Conservation (phyloP, 106 monocot species). For the Apostasia shenzhenica region DNA sequence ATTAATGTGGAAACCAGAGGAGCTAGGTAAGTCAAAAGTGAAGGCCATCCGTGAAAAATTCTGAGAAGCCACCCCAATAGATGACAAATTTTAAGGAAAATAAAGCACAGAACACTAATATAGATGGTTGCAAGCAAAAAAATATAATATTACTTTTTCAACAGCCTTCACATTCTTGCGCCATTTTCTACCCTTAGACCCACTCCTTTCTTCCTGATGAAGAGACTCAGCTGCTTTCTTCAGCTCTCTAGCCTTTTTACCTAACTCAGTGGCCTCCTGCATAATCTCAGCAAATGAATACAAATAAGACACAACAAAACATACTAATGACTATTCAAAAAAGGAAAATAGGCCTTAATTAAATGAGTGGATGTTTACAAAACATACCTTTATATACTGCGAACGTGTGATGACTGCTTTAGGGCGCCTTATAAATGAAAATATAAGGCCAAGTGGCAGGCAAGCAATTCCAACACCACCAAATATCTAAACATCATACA, state of each 20-base stretch:
- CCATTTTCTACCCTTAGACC: constrained; percentile 85
- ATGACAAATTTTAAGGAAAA: no score
- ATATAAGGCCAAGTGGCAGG: constrained; percentile 83
- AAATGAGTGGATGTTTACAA: background rate
- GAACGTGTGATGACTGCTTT: constrained; percentile 98
- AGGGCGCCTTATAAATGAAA: constrained; percentile 80
- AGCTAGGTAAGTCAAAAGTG: no score
- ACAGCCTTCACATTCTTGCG: constrained; percentile 95
- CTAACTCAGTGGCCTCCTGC: constrained; percentile 97
- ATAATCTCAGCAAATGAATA: constrained; percentile 8
- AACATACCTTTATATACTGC: constrained; percentile 90
- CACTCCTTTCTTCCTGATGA: constrained; percentile 84
- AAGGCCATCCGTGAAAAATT: no score
- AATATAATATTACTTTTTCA: constrained; percentile 55
- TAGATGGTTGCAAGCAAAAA: background rate
- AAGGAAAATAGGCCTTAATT: background rate
- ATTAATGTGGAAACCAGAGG: no score
- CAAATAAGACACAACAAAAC: background rate
- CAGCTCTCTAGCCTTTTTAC: constrained; percentile 86
- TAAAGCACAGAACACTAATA: background rate
- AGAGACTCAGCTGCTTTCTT: constrained; percentile 89
- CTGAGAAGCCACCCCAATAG: no score
- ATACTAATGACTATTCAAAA: background rate
- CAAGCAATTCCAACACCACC: constrained; percentile 89
- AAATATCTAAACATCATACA: constrained; percentile 51